These are phyloP conservation scores for Skeletonema tropicum DNA, from an alignment of 108 stramenopile genomes.

Conservation along the genomic window DNA sequence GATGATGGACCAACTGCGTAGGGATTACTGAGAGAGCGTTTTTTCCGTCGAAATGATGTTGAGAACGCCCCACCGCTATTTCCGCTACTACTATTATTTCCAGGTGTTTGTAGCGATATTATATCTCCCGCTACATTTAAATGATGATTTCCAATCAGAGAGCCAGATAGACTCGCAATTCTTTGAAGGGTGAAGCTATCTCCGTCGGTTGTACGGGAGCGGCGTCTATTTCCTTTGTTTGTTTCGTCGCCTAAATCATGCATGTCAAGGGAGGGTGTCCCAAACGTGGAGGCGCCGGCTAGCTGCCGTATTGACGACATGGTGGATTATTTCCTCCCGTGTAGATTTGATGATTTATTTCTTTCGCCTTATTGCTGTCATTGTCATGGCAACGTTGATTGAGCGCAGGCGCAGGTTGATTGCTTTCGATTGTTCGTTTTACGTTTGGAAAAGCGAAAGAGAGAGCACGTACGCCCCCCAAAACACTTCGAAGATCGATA, in stretches of 20 bases:
- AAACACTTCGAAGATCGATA: no score
- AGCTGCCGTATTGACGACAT: background rate
- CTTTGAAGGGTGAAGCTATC: background rate
- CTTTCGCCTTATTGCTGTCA: background rate
- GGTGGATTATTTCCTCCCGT: no score
- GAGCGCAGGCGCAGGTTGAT: no score
- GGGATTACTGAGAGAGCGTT: background rate
- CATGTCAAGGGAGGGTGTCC: background rate
- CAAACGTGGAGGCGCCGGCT: background rate
- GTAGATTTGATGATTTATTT: no score
- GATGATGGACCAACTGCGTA: background rate
- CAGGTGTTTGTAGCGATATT: background rate
- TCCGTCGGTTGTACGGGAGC: background rate
- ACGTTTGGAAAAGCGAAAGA: no score
- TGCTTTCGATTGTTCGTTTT: no score
- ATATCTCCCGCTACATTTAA: background rate
- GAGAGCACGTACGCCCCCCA: no score
- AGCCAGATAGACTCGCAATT: background rate
- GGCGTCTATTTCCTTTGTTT: background rate
- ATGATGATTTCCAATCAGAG: background rate
- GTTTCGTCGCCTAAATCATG: background rate
- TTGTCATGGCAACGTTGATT: no score
- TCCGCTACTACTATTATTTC: background rate
- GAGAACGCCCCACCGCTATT: background rate
- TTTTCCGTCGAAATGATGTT: background rate